phyloP scores from a whole-genome alignment of 2,329 filamentous ascomycete genomes.

The Talaromyces albobiverticillius region DNA sequence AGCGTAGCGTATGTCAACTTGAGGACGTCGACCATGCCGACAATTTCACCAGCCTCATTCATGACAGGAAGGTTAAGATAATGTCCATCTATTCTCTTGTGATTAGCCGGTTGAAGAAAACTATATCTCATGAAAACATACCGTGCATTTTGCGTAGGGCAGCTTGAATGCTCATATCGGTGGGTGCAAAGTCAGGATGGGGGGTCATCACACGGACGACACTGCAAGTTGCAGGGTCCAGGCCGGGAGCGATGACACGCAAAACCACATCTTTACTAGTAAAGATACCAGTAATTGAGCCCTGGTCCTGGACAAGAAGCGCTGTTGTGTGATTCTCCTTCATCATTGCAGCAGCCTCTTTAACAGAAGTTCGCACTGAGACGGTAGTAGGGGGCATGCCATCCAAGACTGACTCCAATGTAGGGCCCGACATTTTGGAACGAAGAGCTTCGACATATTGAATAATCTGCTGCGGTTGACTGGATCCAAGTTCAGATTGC shows the following conservation, averaged over 20 bases:
- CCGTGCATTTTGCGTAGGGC: conserved; percentile 98
- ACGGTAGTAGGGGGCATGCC: conserved; percentile 91
- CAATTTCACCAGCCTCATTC: conserved; percentile 95
- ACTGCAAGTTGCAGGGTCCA: conserved; percentile 92
- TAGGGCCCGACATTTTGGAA: conserved; percentile 96
- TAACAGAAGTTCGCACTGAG: conserved; percentile 91
- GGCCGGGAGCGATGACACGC: conserved; percentile 91
- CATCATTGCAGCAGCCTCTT: conserved; percentile 92
- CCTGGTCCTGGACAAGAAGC: conserved; percentile 92
- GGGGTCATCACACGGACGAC: conserved; percentile 99
- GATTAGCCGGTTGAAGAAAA: conserved; percentile 16
- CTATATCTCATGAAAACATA: conserved; percentile 45
- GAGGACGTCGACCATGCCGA: conserved; percentile 98
- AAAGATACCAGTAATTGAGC: conserved; percentile 97
- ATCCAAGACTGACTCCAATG: conserved; percentile 88
- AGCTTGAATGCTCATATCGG: conserved; percentile 98
- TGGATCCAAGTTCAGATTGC: conserved; percentile 91
- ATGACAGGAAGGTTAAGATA: conserved; percentile 98
- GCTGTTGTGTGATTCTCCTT: conserved; percentile 99
- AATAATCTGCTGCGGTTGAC: conserved; percentile 97
- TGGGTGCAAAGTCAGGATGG: conserved; percentile 95
- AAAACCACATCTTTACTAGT: conserved; percentile 99
- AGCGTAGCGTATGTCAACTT: conserved; percentile 97
- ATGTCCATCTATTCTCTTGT: conserved; percentile 69
- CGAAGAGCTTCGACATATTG: conserved; percentile 96